phyloP scores from a whole-genome alignment of 2,329 filamentous ascomycete genomes.

The Neonectria magnoliae region DNA sequence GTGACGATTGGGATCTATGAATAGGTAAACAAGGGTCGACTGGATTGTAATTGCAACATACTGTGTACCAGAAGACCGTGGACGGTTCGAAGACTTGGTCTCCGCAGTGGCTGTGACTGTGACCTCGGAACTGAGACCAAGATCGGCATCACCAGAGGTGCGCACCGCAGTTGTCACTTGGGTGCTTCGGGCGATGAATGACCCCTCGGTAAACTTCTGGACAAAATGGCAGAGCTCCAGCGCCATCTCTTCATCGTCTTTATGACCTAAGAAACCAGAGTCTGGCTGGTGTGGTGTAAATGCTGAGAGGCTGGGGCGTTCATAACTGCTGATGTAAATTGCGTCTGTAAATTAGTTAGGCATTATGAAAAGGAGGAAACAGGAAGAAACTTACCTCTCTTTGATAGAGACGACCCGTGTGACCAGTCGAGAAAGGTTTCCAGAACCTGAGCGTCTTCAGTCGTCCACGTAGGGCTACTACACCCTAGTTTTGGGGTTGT shows the following conservation, averaged over 20 bases:
- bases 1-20: slow-evolving; percentile 12
- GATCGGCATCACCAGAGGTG: slow-evolving; percentile 8
- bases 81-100: slow-evolving; percentile 12
- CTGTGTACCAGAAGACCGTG: slow-evolving; percentile 13
- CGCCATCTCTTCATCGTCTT: slow-evolving; percentile 4
- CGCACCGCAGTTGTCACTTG: slow-evolving; percentile 23
- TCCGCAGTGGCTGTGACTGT: slow-evolving; percentile 24
- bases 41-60: not conserved
- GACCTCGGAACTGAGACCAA: slow-evolving; percentile 29
- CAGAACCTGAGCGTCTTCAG: not conserved
- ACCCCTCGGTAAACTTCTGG: slow-evolving; percentile 29
- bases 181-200: slow-evolving; percentile 31
- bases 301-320: not conserved
- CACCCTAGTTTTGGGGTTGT: slow-evolving; percentile 4
- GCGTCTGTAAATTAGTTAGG: slow-evolving; percentile 10
- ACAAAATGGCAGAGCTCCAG: slow-evolving; percentile 25
- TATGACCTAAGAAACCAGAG: slow-evolving; percentile 4
- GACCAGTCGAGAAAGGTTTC: slow-evolving; percentile 1
- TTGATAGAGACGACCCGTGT: slow-evolving; percentile 10
- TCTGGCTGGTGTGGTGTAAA: slow-evolving; percentile 4
- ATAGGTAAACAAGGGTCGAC: not conserved
- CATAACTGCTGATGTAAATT: not conserved
- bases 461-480: slow-evolving; percentile 3
- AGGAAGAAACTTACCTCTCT: slow-evolving; percentile 1
- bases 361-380: not conserved